Base-by-base conservation (phyloP, 768 basidiomycete species). In the Auriscalpium vulgare region DNA sequence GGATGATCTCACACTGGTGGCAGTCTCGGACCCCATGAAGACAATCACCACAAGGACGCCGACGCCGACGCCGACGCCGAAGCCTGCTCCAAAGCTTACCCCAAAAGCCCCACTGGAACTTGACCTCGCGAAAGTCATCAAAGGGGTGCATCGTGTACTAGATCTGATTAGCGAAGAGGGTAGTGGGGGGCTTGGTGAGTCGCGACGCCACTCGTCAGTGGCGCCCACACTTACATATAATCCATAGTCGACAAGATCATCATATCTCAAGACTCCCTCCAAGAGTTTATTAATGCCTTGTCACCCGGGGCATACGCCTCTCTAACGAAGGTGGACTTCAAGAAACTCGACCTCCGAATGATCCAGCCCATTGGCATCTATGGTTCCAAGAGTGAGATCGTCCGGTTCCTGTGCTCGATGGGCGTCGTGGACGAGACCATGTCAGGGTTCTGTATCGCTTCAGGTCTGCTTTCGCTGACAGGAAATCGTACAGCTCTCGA, bases 201-300 rank as follows among this genome's bases (percentile, higher is more conserved):
- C 13, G 4, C 14, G 8, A 43, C 40, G 40, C 17, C 40, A 43
- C 17, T 17, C 40, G 8, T 8, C 17, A 13, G 1, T 8, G 1
- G 21, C 29, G 13, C 37, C 2, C 6, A 10, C 10, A 38, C 17
- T 4, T 29, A 21, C n/a, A 8, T 2, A 3, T 16, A 9, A 7
- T 13, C 16, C 57, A 21, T 21, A 82, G 83, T 83, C 40, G 81
- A 83, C 60, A 85, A 85, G 62, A 75, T 85, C 36, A 78, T 85
- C 65, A 85, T 85, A 34, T 70, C 72, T 2, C 80, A 82, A 63
- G 68, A 74, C 2, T 76, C 79, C 3, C 67, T 85, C 11, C 67
- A 69, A 56, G 58, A 68, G 2, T 75, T 84, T 51, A 74, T 81
- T 61, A 79, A 83, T 51, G 63, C 62, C 16, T 47, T 83, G 9